phyloP scores from a whole-genome alignment of 2,329 filamentous ascomycete species.

The Epicoccum nigrum region DNA sequence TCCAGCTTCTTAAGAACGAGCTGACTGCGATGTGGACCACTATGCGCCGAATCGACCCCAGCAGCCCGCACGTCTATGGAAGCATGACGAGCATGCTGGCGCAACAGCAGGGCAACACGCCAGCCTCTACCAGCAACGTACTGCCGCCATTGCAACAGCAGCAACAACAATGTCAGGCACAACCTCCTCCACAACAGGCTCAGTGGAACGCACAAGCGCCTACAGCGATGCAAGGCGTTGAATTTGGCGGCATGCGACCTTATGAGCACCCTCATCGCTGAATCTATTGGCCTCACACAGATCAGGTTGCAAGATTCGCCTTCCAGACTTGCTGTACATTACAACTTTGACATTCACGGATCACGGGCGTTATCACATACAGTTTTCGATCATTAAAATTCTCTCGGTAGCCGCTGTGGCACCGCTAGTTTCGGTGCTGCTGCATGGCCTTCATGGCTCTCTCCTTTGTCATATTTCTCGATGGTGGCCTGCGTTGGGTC shows the following conservation, averaged over 20 bases:
- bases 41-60: constrained; percentile 54
- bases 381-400: constrained; percentile 6
- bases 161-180: constrained; percentile 34
- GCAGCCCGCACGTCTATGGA: constrained; percentile 55
- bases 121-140: constrained; percentile 38
- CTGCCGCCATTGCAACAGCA: constrained; percentile 50
- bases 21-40: constrained; percentile 54
- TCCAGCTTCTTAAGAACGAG: constrained; percentile 55
- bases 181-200: constrained; percentile 40
- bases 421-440: neutral
- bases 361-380: constrained; percentile 17
- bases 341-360: constrained; percentile 15
- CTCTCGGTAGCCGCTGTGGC: neutral
- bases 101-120: constrained; percentile 44
- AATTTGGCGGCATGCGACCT: constrained; percentile 50
- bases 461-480: constrained; percentile 2
- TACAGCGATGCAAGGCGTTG: constrained; percentile 57
- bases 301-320: neutral
- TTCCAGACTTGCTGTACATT: constrained; percentile 15
- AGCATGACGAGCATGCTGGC: constrained; percentile 53
- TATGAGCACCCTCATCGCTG: constrained; percentile 47
- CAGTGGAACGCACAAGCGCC: constrained; percentile 42
- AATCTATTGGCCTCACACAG: neutral
- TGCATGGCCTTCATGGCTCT: constrained; percentile 4
- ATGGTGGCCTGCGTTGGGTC: neutral